phyloP scores from a whole-genome alignment of 2,329 filamentous ascomycete genomes.

The Pseudocercospora fijiensis region DNA sequence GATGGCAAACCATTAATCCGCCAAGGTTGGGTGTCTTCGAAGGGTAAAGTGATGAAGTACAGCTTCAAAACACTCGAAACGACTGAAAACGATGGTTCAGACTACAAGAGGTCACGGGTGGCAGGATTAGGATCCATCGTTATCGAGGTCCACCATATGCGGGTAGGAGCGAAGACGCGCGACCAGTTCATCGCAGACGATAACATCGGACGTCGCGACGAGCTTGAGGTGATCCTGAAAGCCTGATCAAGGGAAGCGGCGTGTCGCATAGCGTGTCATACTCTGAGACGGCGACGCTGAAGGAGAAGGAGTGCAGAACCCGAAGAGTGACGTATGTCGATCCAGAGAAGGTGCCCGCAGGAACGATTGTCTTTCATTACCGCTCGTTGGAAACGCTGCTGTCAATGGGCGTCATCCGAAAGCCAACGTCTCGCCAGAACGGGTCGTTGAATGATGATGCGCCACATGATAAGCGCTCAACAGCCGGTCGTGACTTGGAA shows the following conservation, averaged over 20 bases:
- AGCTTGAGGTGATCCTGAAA: conserved; percentile 20
- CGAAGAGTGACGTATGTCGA: conserved; percentile 1
- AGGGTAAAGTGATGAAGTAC: not conserved
- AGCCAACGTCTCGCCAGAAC: not conserved
- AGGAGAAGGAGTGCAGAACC: not conserved
- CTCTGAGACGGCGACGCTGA: not conserved
- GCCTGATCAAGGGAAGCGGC: conserved; percentile 21
- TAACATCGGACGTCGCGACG: not conserved
- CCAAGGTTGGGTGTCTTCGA: not conserved
- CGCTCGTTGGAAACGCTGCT: conserved; percentile 5
- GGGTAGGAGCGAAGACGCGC: not conserved
- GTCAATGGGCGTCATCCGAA: not conserved
- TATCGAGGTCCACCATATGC: not conserved
- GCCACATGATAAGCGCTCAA: no score
- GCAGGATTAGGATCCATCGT: not conserved
- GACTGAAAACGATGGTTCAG: not conserved
- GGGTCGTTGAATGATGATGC: no score
- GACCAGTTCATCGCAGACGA: not conserved
- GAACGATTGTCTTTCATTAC: conserved; percentile 9
- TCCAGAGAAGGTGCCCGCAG: conserved; percentile 1
- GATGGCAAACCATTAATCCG: not conserved
- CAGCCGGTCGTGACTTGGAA: not conserved
- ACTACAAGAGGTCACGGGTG: not conserved
- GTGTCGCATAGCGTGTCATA: conserved; percentile 21
- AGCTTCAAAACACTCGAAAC: not conserved